Conservation (phyloP, 1,284 basidiomycete species). For the Microbotryum saponariae region DNA sequence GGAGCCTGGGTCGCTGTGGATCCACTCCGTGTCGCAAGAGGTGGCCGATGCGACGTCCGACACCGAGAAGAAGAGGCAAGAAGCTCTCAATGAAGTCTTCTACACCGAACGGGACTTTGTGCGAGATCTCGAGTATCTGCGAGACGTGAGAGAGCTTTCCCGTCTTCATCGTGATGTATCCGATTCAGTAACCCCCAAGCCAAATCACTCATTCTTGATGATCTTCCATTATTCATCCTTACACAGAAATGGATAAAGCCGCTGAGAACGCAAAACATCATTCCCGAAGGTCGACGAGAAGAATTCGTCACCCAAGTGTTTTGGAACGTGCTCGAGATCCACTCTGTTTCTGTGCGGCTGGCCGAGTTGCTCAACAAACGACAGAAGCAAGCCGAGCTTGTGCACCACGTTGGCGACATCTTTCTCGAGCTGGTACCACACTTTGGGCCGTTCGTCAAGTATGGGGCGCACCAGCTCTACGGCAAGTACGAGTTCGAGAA, state of each 20-base stretch:
- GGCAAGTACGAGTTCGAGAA: slow-evolving; percentile 99
- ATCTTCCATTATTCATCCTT: slow-evolving; percentile 10
- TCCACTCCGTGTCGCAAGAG: slow-evolving; percentile 90
- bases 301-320: slow-evolving; percentile 93
- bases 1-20: slow-evolving; percentile 92
- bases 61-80: slow-evolving; percentile 89
- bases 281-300: slow-evolving; percentile 66
- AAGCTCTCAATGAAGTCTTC: slow-evolving; percentile 98
- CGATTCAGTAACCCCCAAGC: background rate
- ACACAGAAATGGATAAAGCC: slow-evolving; percentile 80
- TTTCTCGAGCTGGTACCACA: slow-evolving; percentile 79
- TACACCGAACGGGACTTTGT: slow-evolving; percentile 98
- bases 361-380: slow-evolving; percentile 90
- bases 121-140: slow-evolving; percentile 92
- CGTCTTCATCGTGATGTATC: background rate
- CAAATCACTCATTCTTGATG: slow-evolving; percentile 1
- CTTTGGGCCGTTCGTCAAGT: slow-evolving; percentile 87
- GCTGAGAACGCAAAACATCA: slow-evolving; percentile 62
- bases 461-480: slow-evolving; percentile 93
- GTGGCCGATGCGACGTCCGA: slow-evolving; percentile 87
- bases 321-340: slow-evolving; percentile 95
- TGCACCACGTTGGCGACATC: slow-evolving; percentile 86
- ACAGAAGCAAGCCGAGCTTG: slow-evolving; percentile 88
- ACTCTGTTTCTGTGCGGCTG: slow-evolving; percentile 78
- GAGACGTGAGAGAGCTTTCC: slow-evolving; percentile 58